Percentiles rank a stretch among this genome's conserved stretches.
Conservation (phyloP, 192 early-diverging fungal species). For the Backusella luteola region DNA sequence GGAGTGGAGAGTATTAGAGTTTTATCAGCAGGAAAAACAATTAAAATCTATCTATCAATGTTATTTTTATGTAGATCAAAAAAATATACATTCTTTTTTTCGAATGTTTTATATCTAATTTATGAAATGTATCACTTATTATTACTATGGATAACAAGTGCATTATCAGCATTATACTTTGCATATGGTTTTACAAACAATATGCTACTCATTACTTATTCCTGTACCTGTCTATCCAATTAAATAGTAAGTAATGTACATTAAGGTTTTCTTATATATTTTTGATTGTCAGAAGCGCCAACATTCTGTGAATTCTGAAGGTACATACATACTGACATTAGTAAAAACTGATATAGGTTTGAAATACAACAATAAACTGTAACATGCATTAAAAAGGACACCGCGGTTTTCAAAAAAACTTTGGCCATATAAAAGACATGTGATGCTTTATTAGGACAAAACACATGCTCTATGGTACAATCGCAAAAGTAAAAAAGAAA, state of each 20-base stretch:
- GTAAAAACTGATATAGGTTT: background rate
- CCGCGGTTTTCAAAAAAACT: background rate
- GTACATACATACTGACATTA: background rate
- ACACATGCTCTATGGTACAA: constrained; percentile 1
- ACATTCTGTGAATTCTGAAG: background rate
- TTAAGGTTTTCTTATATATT: background rate
- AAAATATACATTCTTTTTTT: background rate
- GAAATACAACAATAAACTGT: background rate
- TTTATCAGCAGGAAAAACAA: background rate
- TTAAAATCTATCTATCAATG: background rate
- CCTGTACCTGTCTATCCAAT: background rate
- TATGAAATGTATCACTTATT: background rate
- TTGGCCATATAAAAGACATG: background rate
- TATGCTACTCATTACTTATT: background rate
- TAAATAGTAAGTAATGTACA: background rate
- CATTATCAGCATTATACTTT: background rate
- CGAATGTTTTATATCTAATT: background rate
- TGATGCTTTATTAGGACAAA: background rate
- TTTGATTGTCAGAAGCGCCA: background rate
- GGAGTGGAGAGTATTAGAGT: background rate
- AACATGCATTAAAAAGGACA: background rate
- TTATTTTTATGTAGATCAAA: background rate
- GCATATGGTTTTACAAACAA: background rate
- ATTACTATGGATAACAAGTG: background rate
- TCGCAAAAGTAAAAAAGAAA: constrained; percentile 1